These are phyloP conservation scores for Moesziomyces sp. DNA, from an alignment of 1,284 basidiomycete genomes.

Conservation along the genomic window DNA sequence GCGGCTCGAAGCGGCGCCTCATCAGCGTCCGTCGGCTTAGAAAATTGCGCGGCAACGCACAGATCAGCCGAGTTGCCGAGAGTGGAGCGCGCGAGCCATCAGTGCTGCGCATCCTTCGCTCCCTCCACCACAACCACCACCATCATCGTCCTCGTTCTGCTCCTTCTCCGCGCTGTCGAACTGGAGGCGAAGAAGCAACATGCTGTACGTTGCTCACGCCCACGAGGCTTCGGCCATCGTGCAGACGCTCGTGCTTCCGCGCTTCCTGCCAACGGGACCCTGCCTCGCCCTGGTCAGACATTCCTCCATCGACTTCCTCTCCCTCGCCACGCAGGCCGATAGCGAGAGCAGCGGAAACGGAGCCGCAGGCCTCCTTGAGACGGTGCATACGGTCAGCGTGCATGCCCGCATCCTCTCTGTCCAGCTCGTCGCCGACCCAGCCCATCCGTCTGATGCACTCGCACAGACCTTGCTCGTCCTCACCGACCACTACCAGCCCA, in stretches of 20 bases:
- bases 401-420: conserved; percentile 43
- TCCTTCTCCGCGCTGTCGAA: no score
- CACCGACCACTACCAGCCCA: conserved; percentile 56
- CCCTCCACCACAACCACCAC: no score
- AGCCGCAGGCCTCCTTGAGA: conserved; percentile 25
- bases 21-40: no score
- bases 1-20: no score
- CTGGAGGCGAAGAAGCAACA: conserved; percentile 4
- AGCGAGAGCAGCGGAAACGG: background rate
- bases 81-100: no score
- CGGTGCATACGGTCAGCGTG: conserved; percentile 27
- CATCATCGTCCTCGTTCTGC: no score
- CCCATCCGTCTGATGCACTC: background rate
- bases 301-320: conserved; percentile 43
- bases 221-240: conserved; percentile 43
- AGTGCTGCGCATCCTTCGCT: no score
- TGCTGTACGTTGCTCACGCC: conserved; percentile 49
- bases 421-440: conserved; percentile 15
- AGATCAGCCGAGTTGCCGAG: no score
- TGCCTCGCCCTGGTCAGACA: conserved; percentile 47
- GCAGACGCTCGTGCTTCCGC: conserved; percentile 29
- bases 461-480: conserved; percentile 42
- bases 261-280: conserved; percentile 41
- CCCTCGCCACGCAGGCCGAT: conserved; percentile 8
- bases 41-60: no score